Base-by-base conservation (phyloP, 352 stramenopile genomes). In the Albugo laibachii region DNA sequence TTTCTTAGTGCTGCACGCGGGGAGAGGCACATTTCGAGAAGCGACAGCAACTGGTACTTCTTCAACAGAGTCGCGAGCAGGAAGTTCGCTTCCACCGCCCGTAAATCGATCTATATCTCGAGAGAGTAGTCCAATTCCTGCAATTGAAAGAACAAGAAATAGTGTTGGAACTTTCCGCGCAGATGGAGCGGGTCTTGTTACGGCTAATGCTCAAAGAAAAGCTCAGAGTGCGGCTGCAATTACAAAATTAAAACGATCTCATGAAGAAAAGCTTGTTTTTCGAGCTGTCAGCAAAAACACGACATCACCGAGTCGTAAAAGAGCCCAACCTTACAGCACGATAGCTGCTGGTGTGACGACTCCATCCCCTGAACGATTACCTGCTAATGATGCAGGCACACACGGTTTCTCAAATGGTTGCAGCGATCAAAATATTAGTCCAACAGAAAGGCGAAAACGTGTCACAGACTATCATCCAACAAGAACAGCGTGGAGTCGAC, bases 211-310 rank as follows among this genome's bases (percentile, higher is more conserved):
- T 37, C 67, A 85, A 31, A 58, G 69, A 47, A 73, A 85, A 59
- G 69, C 69, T 55, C 73, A 85, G 53, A 85, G 73, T 52, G 73
- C 68, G 24, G 73, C 73, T 2, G 70, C 70, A 43, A 77, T 85
- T 44, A 63, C 72, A 41, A 83, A 79, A 51, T 57, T 81, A 38
- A 62, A 63, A 50, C 67, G 76, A 53, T 19, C 36, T 8, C 3
- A 31, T 31, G 3, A 31, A 31, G 24, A 31, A 8, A 31, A 31
- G 24, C 8, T 31, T 31, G 24, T 31, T 31, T 31, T 31, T 31
- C 45, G 41, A 24, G 54, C 45, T 13, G 35, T 51, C 49, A 34
- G 45, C 52, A 52, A 48, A 39, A 59, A 35, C 48, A 56, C 24
- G 24, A 10, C 24, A 31, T 31, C 24, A 31, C 24, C 24, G 24